Evolutionary conservation across 352 stramenopile species (phyloP).

Genomic region (Saprolegnia parasitica): DNA sequence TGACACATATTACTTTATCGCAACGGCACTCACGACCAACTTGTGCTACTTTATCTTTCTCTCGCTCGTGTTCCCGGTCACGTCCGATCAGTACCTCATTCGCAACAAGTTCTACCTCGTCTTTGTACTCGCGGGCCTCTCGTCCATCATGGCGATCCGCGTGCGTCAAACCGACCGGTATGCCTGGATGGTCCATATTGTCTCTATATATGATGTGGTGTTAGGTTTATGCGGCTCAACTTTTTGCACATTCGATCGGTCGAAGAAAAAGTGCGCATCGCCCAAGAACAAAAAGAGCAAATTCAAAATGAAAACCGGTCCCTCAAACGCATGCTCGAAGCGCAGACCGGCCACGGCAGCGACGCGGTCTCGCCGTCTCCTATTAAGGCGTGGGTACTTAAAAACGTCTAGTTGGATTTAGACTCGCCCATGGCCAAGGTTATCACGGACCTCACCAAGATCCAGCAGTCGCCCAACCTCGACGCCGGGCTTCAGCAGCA

Average conservation of each 20-base stretch:
- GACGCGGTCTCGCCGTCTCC: slow-evolving; percentile 7
- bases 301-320: slow-evolving; percentile 83
- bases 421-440: slow-evolving; percentile 79
- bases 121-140: slow-evolving; percentile 50
- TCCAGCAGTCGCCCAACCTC: slow-evolving; percentile 56
- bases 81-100: slow-evolving; percentile 52
- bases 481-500: slow-evolving; percentile 63
- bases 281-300: slow-evolving; percentile 68
- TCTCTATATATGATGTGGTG: background rate
- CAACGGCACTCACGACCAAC: slow-evolving; percentile 56
- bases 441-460: slow-evolving; percentile 64
- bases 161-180: slow-evolving; percentile 63
- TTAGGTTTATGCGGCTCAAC: slow-evolving; percentile 60
- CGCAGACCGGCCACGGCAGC: slow-evolving; percentile 45
- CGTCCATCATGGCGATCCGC: slow-evolving; percentile 53
- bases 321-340: slow-evolving; percentile 76
- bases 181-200: background rate
- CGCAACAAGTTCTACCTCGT: slow-evolving; percentile 71
- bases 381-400: background rate
- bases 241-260: slow-evolving; percentile 70
- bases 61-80: slow-evolving; percentile 55
- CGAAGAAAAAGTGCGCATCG: slow-evolving; percentile 57
- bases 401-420: slow-evolving; percentile 45
- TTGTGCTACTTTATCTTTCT: slow-evolving; percentile 63
- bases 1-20: slow-evolving; percentile 64